Conservation (phyloP, 2,329 filamentous ascomycete species). For the Botrytis paeoniae region DNA sequence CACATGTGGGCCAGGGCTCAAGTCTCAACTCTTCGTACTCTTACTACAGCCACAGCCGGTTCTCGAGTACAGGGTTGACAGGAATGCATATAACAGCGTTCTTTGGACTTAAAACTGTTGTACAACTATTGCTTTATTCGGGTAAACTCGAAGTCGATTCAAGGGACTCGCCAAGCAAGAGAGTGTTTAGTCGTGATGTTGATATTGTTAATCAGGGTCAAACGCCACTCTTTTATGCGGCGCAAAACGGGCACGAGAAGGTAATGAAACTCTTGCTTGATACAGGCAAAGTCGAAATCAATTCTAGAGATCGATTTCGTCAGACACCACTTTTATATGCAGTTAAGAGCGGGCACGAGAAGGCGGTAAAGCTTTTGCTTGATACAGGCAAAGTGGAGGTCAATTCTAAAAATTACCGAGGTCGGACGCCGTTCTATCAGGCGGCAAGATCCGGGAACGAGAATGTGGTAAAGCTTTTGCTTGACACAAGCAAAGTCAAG, state of each 20-base stretch:
- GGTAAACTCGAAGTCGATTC: background rate
- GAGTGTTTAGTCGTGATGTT: accelerated
- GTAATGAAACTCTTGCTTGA: background rate
- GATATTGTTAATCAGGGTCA: background rate
- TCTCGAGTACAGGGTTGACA: background rate
- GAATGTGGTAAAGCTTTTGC: background rate
- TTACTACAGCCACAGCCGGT: too few relatives aligned
- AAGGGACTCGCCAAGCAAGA: accelerated
- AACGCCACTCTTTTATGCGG: background rate
- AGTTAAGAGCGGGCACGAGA: background rate
- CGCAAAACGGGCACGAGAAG: background rate
- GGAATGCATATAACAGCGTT: slow-evolving; percentile 9
- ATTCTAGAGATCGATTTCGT: background rate
- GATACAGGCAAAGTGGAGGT: background rate
- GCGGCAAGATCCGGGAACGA: accelerated
- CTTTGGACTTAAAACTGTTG: background rate
- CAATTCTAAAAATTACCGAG: accelerated
- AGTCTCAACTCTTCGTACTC: too few relatives aligned
- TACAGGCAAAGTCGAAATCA: background rate
- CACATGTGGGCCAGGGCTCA: accelerated
- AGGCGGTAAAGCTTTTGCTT: background rate
- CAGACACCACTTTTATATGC: background rate
- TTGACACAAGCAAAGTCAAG: background rate
- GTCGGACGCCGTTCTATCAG: background rate
- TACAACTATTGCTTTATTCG: background rate